Base-by-base conservation (phyloP, 495 filamentous ascomycete genomes). In the Aspergillus diversus region DNA sequence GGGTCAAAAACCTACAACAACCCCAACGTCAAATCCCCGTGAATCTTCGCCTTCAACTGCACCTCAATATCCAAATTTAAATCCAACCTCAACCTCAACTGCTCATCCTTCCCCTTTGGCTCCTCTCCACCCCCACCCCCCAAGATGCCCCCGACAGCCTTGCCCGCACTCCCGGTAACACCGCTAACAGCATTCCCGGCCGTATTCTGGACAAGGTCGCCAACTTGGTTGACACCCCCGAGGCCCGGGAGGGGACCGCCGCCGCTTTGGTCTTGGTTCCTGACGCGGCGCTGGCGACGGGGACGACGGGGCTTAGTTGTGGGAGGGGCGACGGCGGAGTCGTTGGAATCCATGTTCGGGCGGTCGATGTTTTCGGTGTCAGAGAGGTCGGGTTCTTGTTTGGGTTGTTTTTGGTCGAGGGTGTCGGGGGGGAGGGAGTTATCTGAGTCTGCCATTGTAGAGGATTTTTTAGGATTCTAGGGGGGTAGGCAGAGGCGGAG, bases 41-140 rank as follows among this genome's bases (percentile, higher is more conserved):
- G 90, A 72, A 97, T 95, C 78, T 91, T 90, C 17, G 93, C 93
- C 85, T 96, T 96, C 1, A 97, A 79, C 72, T 92, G 88, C 35
- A 96, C 88, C 81, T 96, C 90, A 66, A 96, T 86, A 72, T 97
- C 93, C 52, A 97, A 77, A 76, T 96, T 96, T 55, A 96, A 71
- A 72, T 96, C 92, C 58, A 97, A 73, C 56, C 93, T 75, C 77
- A 97, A 67, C 66, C 86, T 82, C 63, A 97, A 75, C 73, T 93
- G 89, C 73, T 94, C 89, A 67, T 87, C 87, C 52, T 81, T 84
- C 31, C 82, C 83, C 37, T 62, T 62, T 9, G 74, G 77, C 48
- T 75, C 78, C 0, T 76, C 80, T 5, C 75, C 74, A 51, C 82
- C 74, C 35, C 66, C 71, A 5, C 75, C 80, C 11, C 79, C 78